Conservation (phyloP, 2,329 filamentous ascomycete genomes). For the Trichoderma endophyticum region DNA sequence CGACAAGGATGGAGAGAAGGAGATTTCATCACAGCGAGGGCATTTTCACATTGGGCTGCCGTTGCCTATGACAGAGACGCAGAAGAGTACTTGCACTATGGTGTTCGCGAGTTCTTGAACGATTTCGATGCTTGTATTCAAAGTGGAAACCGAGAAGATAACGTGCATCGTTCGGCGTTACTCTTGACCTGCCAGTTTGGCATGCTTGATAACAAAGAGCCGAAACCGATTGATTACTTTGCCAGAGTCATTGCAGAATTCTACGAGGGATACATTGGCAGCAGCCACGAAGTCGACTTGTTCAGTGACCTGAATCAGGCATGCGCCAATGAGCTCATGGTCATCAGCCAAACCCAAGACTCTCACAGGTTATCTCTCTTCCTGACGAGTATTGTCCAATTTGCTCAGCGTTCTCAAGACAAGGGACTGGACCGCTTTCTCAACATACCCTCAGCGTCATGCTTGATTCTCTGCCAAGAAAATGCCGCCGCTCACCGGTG, state of each 20-base stretch:
- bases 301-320: not conserved
- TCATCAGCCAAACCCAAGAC: not conserved
- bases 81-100: slow-evolving; percentile 3
- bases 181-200: not conserved
- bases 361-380: not conserved
- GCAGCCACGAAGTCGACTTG: not conserved
- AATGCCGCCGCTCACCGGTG: not conserved
- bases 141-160: not conserved
- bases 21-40: slow-evolving; percentile 1
- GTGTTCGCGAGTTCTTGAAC: not conserved
- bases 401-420: not conserved
- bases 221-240: not conserved
- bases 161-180: not conserved
- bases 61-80: slow-evolving; percentile 7
- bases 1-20: slow-evolving; percentile 12
- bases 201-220: slow-evolving; percentile 1
- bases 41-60: slow-evolving; percentile 8
- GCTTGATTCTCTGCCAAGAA: not conserved
- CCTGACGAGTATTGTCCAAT: slow-evolving; percentile 1
- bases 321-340: not conserved
- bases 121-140: slow-evolving; percentile 1
- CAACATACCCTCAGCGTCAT: not conserved
- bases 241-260: slow-evolving; percentile 5
- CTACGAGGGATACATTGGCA: not conserved
- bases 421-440: slow-evolving; percentile 6